Evolutionary conservation across 1,139 yeast genomes (phyloP), one percentile per base, ranked within the genome.

Genomic region (Geotrichum aggregatum): DNA sequence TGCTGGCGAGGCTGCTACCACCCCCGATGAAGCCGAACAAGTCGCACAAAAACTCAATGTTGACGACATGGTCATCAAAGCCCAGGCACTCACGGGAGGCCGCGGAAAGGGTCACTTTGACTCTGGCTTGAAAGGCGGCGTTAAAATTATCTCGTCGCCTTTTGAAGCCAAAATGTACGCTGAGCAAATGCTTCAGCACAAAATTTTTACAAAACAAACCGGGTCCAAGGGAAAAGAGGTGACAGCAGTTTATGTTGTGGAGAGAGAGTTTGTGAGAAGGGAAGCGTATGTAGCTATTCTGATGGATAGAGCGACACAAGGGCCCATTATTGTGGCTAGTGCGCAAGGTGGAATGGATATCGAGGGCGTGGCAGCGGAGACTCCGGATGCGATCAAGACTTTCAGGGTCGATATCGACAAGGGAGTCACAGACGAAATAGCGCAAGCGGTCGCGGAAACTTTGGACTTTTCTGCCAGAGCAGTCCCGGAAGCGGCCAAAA

Each of bases 261-360:
- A 91, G 76, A 85, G 97, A 72, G 91, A 89, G 71, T 87, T 87
- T 66, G 96, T 94, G 56, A 78, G 83, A 65, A 87, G 95, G 63
- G 99, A 92, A 76, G 96, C 97, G 57, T 92, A 92, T 74, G 74
- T 94, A 62, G 95, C 98, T 59, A 88, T 94, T 64, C 79, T 94
- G 64, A 80, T 91, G 86, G 98, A 92, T 79, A 87, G 99, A 76
- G 80, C 83, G 62, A 78, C 84, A 60, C 96, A 91, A 75, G 77
- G 81, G 63, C 96, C 98, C 59, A 78, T 92, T 75, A 87, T 92
- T 69, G 96, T 92, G 61, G 97, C 96, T 47, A 88, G 96, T 38
- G 77, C 95, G 61, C 95, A 92, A 76, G 99, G 99, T 77, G 99
- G 99, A 77, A 91, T 94, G 96, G 97, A 92, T 75, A 94, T 92